These are phyloP conservation scores for Syzygium aqueum DNA, from an alignment of 345 rosid genomes.

Conservation along the genomic window DNA sequence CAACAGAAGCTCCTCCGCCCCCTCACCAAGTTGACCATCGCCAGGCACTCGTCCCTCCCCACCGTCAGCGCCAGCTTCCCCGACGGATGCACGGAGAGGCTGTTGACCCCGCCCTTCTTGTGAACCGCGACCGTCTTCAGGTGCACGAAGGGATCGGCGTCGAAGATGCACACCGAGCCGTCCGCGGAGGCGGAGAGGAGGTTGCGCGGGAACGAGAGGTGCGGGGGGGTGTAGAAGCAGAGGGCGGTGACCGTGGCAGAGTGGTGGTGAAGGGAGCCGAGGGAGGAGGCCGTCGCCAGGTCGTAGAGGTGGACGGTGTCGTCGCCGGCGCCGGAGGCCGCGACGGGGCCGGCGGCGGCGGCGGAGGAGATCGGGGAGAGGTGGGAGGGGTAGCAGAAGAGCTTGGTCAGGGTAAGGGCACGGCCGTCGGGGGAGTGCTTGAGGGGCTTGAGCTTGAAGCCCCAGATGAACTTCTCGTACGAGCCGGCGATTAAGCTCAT, in stretches of 20 bases:
- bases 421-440: slow-evolving; percentile 4
- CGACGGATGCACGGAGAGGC: slow-evolving; percentile 64
- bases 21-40: slow-evolving; percentile 79
- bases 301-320: slow-evolving; percentile 86
- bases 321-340: slow-evolving; percentile 76
- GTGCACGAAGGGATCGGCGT: slow-evolving; percentile 77
- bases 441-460: slow-evolving; percentile 64
- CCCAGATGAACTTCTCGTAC: slow-evolving; percentile 86
- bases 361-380: slow-evolving; percentile 68
- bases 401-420: slow-evolving; percentile 44
- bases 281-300: slow-evolving; percentile 70
- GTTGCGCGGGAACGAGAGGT: slow-evolving; percentile 78
- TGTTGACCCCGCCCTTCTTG: slow-evolving; percentile 56
- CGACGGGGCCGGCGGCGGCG: slow-evolving; percentile 70
- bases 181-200: slow-evolving; percentile 76
- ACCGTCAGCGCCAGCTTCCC: slow-evolving; percentile 82
- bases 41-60: slow-evolving; percentile 74
- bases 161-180: slow-evolving; percentile 79
- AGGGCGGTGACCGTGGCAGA: slow-evolving; percentile 70
- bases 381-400: slow-evolving; percentile 93
- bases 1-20: slow-evolving; percentile 75
- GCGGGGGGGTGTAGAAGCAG: slow-evolving; percentile 65
- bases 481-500: slow-evolving; percentile 88
- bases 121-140: slow-evolving; percentile 60
- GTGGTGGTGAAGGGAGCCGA: slow-evolving; percentile 68